These are phyloP conservation scores for Yamadazyma laniorum DNA, from an alignment of 805 yeast genomes.

Conservation along the genomic window DNA sequence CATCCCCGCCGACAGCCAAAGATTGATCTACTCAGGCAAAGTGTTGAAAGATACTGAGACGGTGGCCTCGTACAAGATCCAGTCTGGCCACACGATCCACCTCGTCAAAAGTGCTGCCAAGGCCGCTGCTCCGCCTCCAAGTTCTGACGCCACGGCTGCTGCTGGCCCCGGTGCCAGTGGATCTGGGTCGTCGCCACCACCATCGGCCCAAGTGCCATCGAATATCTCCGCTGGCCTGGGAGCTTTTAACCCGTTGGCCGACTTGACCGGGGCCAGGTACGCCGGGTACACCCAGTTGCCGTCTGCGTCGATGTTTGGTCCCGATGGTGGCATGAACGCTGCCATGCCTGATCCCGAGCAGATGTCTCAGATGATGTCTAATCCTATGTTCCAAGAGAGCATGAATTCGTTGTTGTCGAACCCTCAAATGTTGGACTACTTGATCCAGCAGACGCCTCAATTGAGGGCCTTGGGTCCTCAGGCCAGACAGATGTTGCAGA, in stretches of 20 bases:
- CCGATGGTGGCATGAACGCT: slow-evolving; percentile 85
- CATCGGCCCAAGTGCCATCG: slow-evolving; percentile 53
- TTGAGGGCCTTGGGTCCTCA: slow-evolving; percentile 86
- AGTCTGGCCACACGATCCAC: slow-evolving; percentile 84
- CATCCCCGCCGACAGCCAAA: slow-evolving; percentile 74
- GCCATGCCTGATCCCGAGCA: slow-evolving; percentile 76
- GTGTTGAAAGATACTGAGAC: slow-evolving; percentile 84
- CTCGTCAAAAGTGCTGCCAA: slow-evolving; percentile 74
- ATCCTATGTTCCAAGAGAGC: slow-evolving; percentile 78
- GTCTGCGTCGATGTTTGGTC: slow-evolving; percentile 83
- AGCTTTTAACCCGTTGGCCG: slow-evolving; percentile 86
- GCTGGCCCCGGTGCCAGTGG: slow-evolving; percentile 20
- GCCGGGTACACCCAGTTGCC: slow-evolving; percentile 93
- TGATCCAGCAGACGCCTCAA: slow-evolving; percentile 82
- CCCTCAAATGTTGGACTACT: slow-evolving; percentile 82
- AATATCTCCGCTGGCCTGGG: slow-evolving; percentile 87
- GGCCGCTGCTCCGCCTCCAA: slow-evolving; percentile 23
- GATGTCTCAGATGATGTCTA: slow-evolving; percentile 68
- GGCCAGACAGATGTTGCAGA: slow-evolving; percentile 80
- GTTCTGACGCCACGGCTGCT: slow-evolving; percentile 18
- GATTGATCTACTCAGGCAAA: slow-evolving; percentile 91
- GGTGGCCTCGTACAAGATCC: slow-evolving; percentile 72
- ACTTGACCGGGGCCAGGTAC: slow-evolving; percentile 90
- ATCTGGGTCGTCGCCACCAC: slow-evolving; percentile 17
- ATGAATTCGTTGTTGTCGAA: slow-evolving; percentile 80